Conservation (phyloP, 495 filamentous ascomycete species). For the Monascus purpureus region DNA sequence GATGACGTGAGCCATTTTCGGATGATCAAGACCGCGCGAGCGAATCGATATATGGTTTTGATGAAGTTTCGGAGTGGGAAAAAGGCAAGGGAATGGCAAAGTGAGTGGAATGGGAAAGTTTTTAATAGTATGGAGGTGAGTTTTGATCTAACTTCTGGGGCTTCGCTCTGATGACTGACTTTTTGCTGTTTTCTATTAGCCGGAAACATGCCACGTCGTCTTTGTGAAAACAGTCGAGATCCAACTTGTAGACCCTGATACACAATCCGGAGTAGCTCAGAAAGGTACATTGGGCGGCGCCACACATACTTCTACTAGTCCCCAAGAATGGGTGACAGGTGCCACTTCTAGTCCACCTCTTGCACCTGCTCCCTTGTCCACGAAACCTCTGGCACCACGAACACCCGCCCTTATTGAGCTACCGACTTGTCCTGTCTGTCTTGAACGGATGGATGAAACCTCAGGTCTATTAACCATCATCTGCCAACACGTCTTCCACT, state of each 20-base stretch:
- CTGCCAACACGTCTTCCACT: conserved; percentile 98
- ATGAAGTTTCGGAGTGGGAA: conserved; percentile 80
- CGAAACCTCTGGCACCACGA: conserved; percentile 81
- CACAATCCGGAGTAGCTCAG: conserved; percentile 12
- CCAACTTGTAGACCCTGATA: conserved; percentile 19
- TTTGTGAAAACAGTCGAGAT: conserved; percentile 86
- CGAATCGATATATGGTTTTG: conserved; percentile 90
- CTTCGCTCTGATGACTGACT: conserved; percentile 1
- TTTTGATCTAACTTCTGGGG: too few species aligned
- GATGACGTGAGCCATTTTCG: conserved; percentile 86
- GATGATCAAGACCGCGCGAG: conserved; percentile 79
- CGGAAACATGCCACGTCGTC: conserved; percentile 91
- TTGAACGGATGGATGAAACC: conserved; percentile 97
- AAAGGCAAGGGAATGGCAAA: conserved; percentile 66
- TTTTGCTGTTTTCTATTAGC: conserved; percentile 31
- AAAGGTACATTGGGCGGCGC: conserved; percentile 14
- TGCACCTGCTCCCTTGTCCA: conserved; percentile 39
- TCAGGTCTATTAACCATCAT: conserved; percentile 88
- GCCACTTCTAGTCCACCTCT: conserved; percentile 32
- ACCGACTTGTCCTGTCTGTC: conserved; percentile 89
- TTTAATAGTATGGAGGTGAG: conserved; percentile 89
- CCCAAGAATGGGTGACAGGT: conserved; percentile 12
- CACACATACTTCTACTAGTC: conserved; percentile 35
- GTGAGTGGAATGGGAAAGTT: conserved; percentile 83
- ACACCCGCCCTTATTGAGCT: conserved; percentile 83